These are phyloP conservation scores for Skeletonema tropicum DNA, from an alignment of 108 stramenopile species.

Conservation along the genomic window DNA sequence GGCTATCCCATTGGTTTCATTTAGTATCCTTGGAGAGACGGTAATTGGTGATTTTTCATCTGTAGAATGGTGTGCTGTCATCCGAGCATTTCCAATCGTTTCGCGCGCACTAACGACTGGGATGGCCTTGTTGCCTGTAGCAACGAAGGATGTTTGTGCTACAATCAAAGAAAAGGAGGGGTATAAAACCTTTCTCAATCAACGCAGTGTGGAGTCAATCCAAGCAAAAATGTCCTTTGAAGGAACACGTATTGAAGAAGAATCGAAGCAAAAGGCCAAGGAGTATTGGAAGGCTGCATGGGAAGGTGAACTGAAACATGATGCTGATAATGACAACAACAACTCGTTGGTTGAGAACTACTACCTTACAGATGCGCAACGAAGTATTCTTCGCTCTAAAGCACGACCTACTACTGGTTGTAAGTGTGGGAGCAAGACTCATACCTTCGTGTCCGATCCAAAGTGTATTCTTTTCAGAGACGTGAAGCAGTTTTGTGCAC, in stretches of 20 bases:
- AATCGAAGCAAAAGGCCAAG: conserved; percentile 23
- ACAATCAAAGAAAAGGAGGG: conserved; percentile 10
- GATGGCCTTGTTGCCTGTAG: conserved; percentile 31
- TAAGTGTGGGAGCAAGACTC: conserved; percentile 63
- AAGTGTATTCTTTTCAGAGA: conserved; percentile 70
- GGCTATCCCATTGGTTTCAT: conserved; percentile 12
- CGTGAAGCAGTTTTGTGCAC: conserved; percentile 38
- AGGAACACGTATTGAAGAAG: conserved; percentile 13
- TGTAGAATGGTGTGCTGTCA: conserved; percentile 30
- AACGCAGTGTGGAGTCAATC: conserved; percentile 19
- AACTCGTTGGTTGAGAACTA: conserved; percentile 8
- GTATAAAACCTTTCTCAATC: conserved; percentile 7
- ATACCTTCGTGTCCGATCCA: conserved; percentile 70
- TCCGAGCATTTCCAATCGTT: conserved; percentile 17
- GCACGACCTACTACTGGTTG: conserved; percentile 73
- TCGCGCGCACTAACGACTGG: conserved; percentile 28
- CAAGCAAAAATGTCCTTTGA: conserved; percentile 33
- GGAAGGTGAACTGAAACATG: conserved; percentile 21
- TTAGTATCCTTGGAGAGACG: conserved; percentile 17
- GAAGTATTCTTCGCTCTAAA: conserved; percentile 50
- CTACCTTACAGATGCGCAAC: conserved; percentile 67
- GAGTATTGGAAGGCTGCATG: conserved; percentile 31
- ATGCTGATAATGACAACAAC: conserved; percentile 29
- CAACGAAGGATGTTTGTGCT: conserved; percentile 17
- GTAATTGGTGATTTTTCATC: conserved; percentile 30